These are phyloP conservation scores for Coniochaeta sp. DNA, from an alignment of 2,329 filamentous ascomycete genomes.

Conservation along the genomic window DNA sequence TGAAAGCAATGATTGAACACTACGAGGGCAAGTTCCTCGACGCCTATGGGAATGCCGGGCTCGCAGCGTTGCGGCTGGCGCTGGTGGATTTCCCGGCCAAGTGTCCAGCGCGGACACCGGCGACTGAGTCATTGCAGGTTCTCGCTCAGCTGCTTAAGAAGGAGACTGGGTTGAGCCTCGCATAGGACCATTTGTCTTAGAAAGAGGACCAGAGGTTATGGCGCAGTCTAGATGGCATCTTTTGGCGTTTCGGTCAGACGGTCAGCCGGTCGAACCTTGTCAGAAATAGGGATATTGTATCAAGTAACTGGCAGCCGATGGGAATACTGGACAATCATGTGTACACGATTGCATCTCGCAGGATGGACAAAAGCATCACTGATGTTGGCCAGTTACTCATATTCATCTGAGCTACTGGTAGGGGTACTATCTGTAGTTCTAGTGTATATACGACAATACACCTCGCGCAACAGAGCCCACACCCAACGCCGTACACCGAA, in stretches of 20 bases:
- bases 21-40: constrained; percentile 68
- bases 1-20: constrained; percentile 64
- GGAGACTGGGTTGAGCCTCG: constrained; percentile 40
- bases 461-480: not conserved
- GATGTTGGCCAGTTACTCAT: not conserved
- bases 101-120: constrained; percentile 37
- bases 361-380: not conserved
- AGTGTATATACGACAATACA: not conserved
- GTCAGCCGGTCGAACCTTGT: not conserved
- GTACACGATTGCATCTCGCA: not conserved
- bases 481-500: not conserved
- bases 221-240: not conserved
- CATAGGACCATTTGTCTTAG: constrained; percentile 9
- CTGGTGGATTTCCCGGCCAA: constrained; percentile 65
- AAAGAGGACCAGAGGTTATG: not conserved
- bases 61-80: constrained; percentile 63
- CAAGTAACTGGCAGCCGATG: not conserved
- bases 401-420: not conserved
- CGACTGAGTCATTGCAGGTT: constrained; percentile 43
- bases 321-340: not conserved
- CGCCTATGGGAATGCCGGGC: constrained; percentile 71
- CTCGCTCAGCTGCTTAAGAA: constrained; percentile 44
- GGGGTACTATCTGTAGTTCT: not conserved
- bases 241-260: not conserved
- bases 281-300: not conserved